These are phyloP conservation scores for Fusarium gaditjirri DNA, from an alignment of 2,329 filamentous ascomycete species.

Conservation along the genomic window DNA sequence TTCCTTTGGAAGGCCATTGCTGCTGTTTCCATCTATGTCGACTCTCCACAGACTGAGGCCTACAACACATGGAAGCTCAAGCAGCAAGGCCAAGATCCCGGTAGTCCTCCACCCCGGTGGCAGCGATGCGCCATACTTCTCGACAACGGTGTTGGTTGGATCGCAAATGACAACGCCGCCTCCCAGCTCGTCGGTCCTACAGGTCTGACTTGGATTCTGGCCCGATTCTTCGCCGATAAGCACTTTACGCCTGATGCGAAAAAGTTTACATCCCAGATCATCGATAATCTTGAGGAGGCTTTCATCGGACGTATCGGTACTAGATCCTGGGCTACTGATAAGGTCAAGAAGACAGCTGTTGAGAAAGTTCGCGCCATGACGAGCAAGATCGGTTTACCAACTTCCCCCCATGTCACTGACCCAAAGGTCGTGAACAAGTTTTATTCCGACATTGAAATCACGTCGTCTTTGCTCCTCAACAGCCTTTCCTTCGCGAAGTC, in stretches of 20 bases:
- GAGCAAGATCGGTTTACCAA: slow-evolving; percentile 76
- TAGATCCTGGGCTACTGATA: slow-evolving; percentile 72
- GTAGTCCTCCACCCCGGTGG: slow-evolving; percentile 11
- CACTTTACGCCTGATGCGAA: slow-evolving; percentile 76
- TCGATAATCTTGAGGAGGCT: slow-evolving; percentile 74
- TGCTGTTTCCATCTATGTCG: slow-evolving; percentile 61
- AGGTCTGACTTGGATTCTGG: slow-evolving; percentile 73
- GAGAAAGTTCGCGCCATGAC: slow-evolving; percentile 74
- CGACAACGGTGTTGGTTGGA: not conserved
- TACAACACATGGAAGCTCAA: slow-evolving; percentile 54
- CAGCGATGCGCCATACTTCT: not conserved
- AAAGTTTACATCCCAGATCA: slow-evolving; percentile 72
- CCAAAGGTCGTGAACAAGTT: slow-evolving; percentile 64
- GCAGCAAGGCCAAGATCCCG: slow-evolving; percentile 52
- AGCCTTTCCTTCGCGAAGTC: slow-evolving; percentile 60
- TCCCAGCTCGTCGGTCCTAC: not conserved
- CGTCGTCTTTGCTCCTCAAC: slow-evolving; percentile 67
- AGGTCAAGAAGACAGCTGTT: slow-evolving; percentile 67
- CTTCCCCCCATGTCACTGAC: slow-evolving; percentile 70
- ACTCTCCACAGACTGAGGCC: slow-evolving; percentile 68
- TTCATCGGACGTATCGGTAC: slow-evolving; percentile 69
- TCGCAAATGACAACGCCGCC: not conserved
- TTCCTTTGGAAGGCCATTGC: slow-evolving; percentile 72
- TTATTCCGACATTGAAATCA: slow-evolving; percentile 64
- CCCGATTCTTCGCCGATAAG: slow-evolving; percentile 75